phyloP scores from a whole-genome alignment of 2,329 filamentous ascomycete species.

The Dothiorella sarmentorum region DNA sequence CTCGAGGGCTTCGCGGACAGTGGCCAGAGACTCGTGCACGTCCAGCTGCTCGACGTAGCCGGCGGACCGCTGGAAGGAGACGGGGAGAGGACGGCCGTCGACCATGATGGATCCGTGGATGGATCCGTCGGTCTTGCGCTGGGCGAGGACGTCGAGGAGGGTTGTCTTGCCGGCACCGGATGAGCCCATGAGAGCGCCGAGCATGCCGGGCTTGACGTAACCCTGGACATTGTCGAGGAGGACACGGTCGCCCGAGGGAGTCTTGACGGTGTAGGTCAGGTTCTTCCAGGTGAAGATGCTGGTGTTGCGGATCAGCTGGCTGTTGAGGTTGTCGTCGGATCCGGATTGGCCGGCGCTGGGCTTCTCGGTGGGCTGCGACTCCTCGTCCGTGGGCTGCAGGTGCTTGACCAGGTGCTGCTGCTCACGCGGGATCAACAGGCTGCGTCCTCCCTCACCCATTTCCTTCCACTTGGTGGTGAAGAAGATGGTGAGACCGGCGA shows the following conservation, averaged over 20 bases:
- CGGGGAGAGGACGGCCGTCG: constrained; percentile 16
- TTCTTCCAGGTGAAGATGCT: constrained; percentile 65
- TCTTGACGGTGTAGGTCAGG: constrained; percentile 19
- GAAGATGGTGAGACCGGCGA: constrained; percentile 56
- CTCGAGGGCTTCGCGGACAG: constrained; percentile 58
- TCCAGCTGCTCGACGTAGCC: constrained; percentile 53
- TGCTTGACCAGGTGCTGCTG: constrained; percentile 23
- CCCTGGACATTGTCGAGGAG: constrained; percentile 21
- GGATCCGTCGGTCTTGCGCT: constrained; percentile 17
- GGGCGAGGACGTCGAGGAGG: constrained; percentile 13
- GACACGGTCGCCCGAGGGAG: constrained; percentile 20
- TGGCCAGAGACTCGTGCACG: constrained; percentile 55
- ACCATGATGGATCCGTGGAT: constrained; percentile 17
- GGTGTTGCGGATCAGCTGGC: constrained; percentile 57
- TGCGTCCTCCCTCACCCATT: constrained; percentile 50
- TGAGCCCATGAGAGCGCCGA: constrained; percentile 19
- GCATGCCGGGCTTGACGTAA: constrained; percentile 20
- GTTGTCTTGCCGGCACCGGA: constrained; percentile 18
- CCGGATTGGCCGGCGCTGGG: not conserved
- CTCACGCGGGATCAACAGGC: constrained; percentile 62
- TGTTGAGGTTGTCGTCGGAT: constrained; percentile 27
- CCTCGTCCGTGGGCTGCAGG: constrained; percentile 46
- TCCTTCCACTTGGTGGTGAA: constrained; percentile 57
- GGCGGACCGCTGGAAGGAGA: constrained; percentile 18
- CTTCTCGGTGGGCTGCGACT: constrained; percentile 36